Percentiles rank a stretch among this genome's conserved stretches.
phyloP scores from a whole-genome alignment of 805 yeast genomes.

The Schwanniomyces vanrijiae region DNA sequence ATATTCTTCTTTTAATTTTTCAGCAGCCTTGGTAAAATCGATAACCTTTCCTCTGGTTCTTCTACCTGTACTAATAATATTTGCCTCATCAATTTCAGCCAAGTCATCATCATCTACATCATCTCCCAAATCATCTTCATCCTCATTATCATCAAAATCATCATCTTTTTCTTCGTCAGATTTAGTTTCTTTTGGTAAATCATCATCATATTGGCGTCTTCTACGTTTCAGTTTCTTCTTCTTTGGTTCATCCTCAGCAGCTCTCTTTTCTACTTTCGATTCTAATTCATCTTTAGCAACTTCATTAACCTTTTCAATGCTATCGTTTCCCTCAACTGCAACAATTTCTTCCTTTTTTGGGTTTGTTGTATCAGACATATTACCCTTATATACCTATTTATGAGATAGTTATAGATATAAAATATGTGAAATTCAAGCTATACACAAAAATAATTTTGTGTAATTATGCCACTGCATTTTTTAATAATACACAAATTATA shows the following conservation, averaged over 20 bases:
- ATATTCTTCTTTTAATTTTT: slow-evolving; percentile 57
- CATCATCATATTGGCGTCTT: slow-evolving; percentile 59
- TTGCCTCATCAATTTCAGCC: slow-evolving; percentile 75
- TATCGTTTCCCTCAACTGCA: slow-evolving; percentile 10
- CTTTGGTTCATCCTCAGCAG: slow-evolving; percentile 10
- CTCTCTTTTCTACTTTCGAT: slow-evolving; percentile 1
- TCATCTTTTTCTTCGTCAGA: slow-evolving; percentile 45
- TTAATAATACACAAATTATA: too few species aligned
- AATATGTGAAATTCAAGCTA: not conserved
- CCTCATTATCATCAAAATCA: slow-evolving; percentile 47
- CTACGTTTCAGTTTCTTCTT: slow-evolving; percentile 47
- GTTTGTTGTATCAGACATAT: not conserved
- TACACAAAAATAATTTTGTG: not conserved
- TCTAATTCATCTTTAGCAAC: not conserved
- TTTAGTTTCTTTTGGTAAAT: slow-evolving; percentile 45
- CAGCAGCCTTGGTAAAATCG: slow-evolving; percentile 81
- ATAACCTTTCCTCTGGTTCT: slow-evolving; percentile 89
- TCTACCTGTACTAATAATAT: slow-evolving; percentile 81
- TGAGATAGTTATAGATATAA: not conserved
- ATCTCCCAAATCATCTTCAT: slow-evolving; percentile 44
- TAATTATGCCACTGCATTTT: not conserved
- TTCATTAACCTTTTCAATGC: slow-evolving; percentile 8
- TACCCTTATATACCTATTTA: not conserved
- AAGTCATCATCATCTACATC: slow-evolving; percentile 71
- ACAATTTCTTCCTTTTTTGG: slow-evolving; percentile 1